Percentiles rank a stretch among this genome's conserved stretches.
Conservation (phyloP, 2,329 filamentous ascomycete species). For the Stagonosporopsis cucurbitacearum region DNA sequence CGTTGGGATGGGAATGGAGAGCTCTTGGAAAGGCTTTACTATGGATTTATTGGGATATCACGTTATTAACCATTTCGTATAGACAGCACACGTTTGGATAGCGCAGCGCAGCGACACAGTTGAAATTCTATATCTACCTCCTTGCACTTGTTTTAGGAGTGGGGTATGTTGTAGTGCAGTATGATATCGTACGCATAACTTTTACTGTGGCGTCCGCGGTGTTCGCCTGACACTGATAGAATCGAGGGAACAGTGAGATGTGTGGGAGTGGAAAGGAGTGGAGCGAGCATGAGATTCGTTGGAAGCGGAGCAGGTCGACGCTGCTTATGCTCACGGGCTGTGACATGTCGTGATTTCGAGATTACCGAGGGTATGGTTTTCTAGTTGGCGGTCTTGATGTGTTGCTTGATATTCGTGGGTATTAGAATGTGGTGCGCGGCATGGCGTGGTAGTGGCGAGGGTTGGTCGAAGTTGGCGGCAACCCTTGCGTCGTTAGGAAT, state of each 20-base stretch:
- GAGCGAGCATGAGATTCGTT: too few relatives aligned
- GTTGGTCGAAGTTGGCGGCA: neutral
- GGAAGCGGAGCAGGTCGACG: neutral
- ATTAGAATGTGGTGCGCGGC: neutral
- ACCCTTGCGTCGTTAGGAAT: neutral
- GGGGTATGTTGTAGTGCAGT: constrained; percentile 12
- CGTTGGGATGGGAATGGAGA: neutral
- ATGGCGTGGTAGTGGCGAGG: neutral
- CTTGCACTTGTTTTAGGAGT: constrained; percentile 12
- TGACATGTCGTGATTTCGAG: neutral
- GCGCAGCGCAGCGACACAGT: neutral
- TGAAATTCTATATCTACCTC: neutral
- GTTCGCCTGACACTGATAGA: neutral
- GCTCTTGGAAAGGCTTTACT: neutral
- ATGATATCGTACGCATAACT: neutral
- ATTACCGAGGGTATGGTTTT: neutral
- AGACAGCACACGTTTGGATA: constrained; percentile 1
- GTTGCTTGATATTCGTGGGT: neutral
- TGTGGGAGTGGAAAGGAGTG: neutral
- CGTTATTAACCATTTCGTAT: neutral
- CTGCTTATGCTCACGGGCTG: neutral
- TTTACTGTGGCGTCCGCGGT: neutral
- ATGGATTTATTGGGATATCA: neutral
- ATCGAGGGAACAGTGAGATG: neutral
- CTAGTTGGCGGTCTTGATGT: neutral